A percentile compares a stretch with the other conserved stretches of the same genome.
Conservation (phyloP, 2,329 filamentous ascomycete genomes). For the Paecilomyces dactylethromorphus region DNA sequence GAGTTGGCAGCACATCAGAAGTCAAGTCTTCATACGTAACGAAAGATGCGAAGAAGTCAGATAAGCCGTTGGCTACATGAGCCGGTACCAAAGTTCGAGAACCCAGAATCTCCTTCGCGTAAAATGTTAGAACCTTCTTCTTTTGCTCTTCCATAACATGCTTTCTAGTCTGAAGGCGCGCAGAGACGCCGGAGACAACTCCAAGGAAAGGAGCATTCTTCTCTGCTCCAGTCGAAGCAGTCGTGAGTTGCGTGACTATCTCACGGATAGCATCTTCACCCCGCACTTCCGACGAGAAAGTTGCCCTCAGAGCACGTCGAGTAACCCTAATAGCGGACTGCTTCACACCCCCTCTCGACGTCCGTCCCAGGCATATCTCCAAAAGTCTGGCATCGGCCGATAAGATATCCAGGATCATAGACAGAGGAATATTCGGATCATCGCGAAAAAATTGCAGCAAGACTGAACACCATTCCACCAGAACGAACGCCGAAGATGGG, state of each 20-base stretch:
- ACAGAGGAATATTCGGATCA: conserved; percentile 60
- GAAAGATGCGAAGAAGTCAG: conserved; percentile 77
- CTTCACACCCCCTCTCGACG: conserved; percentile 57
- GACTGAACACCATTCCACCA: conserved; percentile 83
- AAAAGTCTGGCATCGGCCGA: conserved; percentile 64
- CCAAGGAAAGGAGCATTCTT: conserved; percentile 75
- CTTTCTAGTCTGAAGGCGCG: conserved; percentile 60
- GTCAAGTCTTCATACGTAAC: conserved; percentile 66
- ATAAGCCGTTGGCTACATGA: conserved; percentile 66
- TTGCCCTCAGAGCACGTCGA: conserved; percentile 69
- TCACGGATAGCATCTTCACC: conserved; percentile 57
- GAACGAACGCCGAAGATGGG: conserved; percentile 72
- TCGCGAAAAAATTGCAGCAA: conserved; percentile 66
- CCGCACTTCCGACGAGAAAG: conserved; percentile 55
- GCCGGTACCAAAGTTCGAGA: conserved; percentile 65
- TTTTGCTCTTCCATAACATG: conserved; percentile 60
- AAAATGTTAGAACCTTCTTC: conserved; percentile 71
- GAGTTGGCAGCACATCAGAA: conserved; percentile 66
- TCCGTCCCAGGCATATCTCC: conserved; percentile 67
- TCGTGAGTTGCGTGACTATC: conserved; percentile 60
- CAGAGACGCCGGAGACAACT: conserved; percentile 78
- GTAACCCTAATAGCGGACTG: conserved; percentile 71
- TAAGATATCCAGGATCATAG: conserved; percentile 53
- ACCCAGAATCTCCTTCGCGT: conserved; percentile 74
- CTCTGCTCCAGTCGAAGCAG: conserved; percentile 58